Conservation (phyloP, 768 basidiomycete genomes). For the Rhizopogon vinicolor region DNA sequence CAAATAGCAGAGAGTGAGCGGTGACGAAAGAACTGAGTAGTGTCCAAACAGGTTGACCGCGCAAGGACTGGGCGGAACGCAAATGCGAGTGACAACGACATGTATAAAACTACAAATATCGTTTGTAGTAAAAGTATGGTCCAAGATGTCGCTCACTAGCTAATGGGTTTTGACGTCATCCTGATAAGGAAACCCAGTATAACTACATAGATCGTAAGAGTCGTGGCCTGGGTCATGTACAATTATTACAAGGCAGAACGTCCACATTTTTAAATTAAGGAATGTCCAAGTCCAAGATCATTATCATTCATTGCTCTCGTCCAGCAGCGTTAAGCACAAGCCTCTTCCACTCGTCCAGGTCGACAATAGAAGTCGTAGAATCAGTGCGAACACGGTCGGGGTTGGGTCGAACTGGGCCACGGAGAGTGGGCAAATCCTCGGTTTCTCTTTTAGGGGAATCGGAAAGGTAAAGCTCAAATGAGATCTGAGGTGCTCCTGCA, state of each 20-base stretch:
- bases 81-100: conserved; percentile 4
- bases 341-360: conserved; percentile 11
- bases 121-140: no score
- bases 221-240: no score
- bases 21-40: neutral
- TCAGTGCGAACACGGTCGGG: conserved; percentile 1
- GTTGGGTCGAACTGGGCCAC: neutral
- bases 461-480: conserved; percentile 8
- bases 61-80: conserved; percentile 11
- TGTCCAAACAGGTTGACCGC: conserved; percentile 2
- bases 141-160: no score
- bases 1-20: conserved; percentile 1
- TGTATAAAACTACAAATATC: neutral
- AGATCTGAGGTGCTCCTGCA: neutral
- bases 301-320: neutral
- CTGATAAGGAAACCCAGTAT: neutral
- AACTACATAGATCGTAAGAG: no score
- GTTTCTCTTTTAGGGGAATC: conserved; percentile 1
- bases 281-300: neutral
- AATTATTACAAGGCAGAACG: no score
- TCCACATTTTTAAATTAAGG: neutral
- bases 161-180: conserved; percentile 4
- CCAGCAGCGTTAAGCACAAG: conserved; percentile 12
- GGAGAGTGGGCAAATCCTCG: conserved; percentile 2
- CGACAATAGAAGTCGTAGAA: conserved; percentile 6